phyloP scores from a whole-genome alignment of 2,329 filamentous ascomycete genomes.

The Trichoderma sp. region DNA sequence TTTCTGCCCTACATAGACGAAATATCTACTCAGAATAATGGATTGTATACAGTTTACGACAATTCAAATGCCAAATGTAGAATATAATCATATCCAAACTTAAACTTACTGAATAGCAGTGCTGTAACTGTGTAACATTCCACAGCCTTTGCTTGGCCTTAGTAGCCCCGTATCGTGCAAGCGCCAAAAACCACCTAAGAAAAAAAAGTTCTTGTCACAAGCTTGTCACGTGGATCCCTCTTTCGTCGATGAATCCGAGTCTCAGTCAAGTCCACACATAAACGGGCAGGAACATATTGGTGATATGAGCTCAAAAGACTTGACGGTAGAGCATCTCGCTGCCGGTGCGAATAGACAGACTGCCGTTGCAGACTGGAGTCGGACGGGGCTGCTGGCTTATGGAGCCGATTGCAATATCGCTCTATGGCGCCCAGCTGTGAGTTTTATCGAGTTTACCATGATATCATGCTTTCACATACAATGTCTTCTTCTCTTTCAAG shows the following conservation, averaged over 20 bases:
- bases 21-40: neutral
- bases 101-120: neutral
- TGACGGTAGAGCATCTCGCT: constrained; percentile 57
- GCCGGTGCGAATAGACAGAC: constrained; percentile 89
- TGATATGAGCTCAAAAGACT: constrained; percentile 31
- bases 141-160: neutral
- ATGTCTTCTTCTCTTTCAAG: neutral
- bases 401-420: constrained; percentile 87
- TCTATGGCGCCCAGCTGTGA: constrained; percentile 77
- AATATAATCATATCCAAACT: neutral
- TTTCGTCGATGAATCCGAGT: constrained; percentile 1
- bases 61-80: neutral
- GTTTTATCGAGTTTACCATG: constrained; percentile 30
- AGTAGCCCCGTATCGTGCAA: neutral
- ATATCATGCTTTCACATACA: neutral
- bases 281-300: neutral
- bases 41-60: neutral
- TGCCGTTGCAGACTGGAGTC: constrained; percentile 84
- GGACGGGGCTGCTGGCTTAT: constrained; percentile 72
- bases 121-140: neutral
- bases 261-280: constrained; percentile 10
- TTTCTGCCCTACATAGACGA: neutral
- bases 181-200: neutral
- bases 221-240: constrained; percentile 17
- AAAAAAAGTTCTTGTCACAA: constrained; percentile 11